Evolutionary conservation across 495 filamentous ascomycete species (phyloP).

Genomic region (Neurospora terricola): DNA sequence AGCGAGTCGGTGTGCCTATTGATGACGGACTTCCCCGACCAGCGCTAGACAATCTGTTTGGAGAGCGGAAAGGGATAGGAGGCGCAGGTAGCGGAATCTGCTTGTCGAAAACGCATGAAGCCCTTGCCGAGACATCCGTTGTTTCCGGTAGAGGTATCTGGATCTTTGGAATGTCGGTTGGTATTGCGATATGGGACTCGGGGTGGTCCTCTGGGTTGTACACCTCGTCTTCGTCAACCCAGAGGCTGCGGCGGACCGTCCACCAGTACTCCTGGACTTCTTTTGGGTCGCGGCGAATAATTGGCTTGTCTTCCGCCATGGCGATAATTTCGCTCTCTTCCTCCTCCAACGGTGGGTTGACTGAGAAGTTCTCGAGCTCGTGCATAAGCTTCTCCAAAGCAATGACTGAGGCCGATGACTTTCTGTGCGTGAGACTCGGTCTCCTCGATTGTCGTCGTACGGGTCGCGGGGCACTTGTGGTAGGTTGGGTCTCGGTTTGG

Average conservation of each 20-base stretch:
- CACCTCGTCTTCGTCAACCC: slow-evolving; percentile 13
- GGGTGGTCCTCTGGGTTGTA: not conserved
- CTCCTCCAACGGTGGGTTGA: not conserved
- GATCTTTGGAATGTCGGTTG: not conserved
- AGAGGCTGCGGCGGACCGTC: slow-evolving; percentile 7
- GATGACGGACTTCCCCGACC: not conserved
- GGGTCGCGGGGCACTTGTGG: not conserved
- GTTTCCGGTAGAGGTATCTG: not conserved
- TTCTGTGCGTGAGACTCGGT: not conserved
- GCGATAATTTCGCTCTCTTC: not conserved
- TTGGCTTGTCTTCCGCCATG: not conserved
- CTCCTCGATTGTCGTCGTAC: not conserved
- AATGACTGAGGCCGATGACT: not conserved
- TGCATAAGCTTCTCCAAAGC: slow-evolving; percentile 1
- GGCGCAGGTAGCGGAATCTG: not conserved
- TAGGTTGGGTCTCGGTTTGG: not conserved
- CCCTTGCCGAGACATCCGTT: not conserved
- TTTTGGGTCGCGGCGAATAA: not conserved
- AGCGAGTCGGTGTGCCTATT: not conserved
- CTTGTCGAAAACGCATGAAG: not conserved
- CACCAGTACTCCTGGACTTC: slow-evolving; percentile 12
- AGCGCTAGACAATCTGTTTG: not conserved
- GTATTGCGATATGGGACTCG: not conserved
- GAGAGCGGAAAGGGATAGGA: not conserved
- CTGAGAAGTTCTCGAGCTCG: not conserved